Evolutionary conservation across 78 protist species (phyloP).

Genomic region (Dictyostelium brefeldianum): DNA sequence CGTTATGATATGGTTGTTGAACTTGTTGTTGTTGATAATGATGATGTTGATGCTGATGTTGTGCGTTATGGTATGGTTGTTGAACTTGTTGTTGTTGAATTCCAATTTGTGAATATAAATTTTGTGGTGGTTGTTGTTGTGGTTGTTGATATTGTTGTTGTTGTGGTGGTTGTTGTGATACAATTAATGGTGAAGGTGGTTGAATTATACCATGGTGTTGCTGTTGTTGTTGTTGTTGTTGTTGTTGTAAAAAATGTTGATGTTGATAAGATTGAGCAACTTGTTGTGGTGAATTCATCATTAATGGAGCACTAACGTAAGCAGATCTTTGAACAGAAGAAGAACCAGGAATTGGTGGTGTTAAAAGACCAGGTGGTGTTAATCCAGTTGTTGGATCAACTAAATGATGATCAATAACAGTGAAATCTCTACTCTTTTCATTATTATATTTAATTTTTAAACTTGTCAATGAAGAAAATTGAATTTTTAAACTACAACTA

Average conservation of each 20-base stretch:
- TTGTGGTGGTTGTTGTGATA: not conserved
- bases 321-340: conserved; percentile 2
- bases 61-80: not conserved
- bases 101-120: not conserved
- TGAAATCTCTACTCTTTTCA: conserved; percentile 76
- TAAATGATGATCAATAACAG: conserved; percentile 28
- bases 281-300: not conserved
- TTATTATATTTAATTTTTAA: conserved; percentile 84
- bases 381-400: not conserved
- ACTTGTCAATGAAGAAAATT: conserved; percentile 66
- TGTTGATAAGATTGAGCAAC: not conserved
- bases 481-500: conserved; percentile 83
- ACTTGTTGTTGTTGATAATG: not conserved
- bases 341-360: conserved; percentile 19
- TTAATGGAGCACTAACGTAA: not conserved
- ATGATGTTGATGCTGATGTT: not conserved
- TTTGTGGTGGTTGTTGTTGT: not conserved
- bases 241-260: not conserved
- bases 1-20: not conserved
- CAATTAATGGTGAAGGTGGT: not conserved
- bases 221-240: not conserved
- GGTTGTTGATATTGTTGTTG: not conserved
- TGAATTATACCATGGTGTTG: not conserved
- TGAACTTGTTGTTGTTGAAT: not conserved
- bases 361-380: conserved; percentile 20